Evolutionary conservation across 371 early-diverging fungal species (phyloP), one percentile per base, ranked within the genome.

Genomic region (Mucor racemosus): DNA sequence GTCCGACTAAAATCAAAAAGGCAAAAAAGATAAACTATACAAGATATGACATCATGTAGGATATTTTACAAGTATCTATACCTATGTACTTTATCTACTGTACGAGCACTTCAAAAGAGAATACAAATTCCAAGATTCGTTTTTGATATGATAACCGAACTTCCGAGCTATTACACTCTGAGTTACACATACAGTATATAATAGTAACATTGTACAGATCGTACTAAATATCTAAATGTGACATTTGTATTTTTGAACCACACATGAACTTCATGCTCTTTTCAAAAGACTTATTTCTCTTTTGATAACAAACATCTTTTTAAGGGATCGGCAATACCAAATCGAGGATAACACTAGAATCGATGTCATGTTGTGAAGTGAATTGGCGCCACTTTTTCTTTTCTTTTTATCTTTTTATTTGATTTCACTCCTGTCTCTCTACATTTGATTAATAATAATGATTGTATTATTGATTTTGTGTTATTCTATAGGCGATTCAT

Each of bases 381-480:
- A 48, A 50, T 62, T 62, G 53, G 50, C 65, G 65, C 65, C 58
- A 58, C 58, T 46, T 41, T 64, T 54, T 42, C 7, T 50, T 53
- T 31, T 21, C 11, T 17, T 26, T 17, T 10, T 19, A 1, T 7
- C 14, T 21, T 11, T 19, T 50, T 21, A 8, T 26, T 26, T 26
- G 26, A 26, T 26, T 26, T 26, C 26, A 26, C 26, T 26, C 1
- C 26, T 26, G 26, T 26, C 3, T 1, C 3, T 1, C 26, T 26
- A 26, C 26, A 26, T 26, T 26, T 26, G 1, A 26, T 26, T 26
- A 26, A 26, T 26, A 19, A 21, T 21, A 50, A 50, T 50, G 53
- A 53, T 48, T 11, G 38, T 17, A 50, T 11, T 50, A 19, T 13
- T 53, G 21, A 53, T 53, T 53, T 21, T 26, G 26, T 11, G 11